These are phyloP conservation scores for Corymbia calophylla DNA, from an alignment of 441 rosid genomes.

Conservation along the genomic window DNA sequence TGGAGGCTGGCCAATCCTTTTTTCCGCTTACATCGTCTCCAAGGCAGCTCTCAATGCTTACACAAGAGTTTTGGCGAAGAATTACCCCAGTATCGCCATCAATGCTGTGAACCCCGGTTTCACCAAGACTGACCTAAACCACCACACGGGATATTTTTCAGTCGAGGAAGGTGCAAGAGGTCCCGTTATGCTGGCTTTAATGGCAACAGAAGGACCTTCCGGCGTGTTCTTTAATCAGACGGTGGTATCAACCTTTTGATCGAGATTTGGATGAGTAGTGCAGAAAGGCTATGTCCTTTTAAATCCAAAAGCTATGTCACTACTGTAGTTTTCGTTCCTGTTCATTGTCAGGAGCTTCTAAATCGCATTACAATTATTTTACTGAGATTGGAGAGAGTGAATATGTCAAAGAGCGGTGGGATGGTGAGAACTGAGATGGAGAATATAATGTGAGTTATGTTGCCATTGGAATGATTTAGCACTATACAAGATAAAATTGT, in stretches of 20 bases:
- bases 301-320: not conserved
- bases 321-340: not conserved
- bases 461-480: not conserved
- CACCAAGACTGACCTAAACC: conserved; percentile 1
- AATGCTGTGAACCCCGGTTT: conserved; percentile 9
- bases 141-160: not conserved
- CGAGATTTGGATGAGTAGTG: not conserved
- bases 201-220: not conserved
- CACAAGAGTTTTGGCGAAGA: conserved; percentile 6
- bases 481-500: not conserved
- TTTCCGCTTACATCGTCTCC: not conserved
- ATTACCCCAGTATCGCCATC: not conserved
- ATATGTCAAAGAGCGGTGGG: not conserved
- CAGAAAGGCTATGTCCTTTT: not conserved
- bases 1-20: not conserved
- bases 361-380: not conserved
- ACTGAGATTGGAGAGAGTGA: not conserved
- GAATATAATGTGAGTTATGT: not conserved
- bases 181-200: conserved; percentile 5
- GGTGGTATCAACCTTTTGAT: not conserved
- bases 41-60: conserved; percentile 4
- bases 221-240: not conserved
- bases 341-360: not conserved
- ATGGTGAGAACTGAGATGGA: not conserved
- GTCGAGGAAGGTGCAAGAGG: conserved; percentile 10